Evolutionary conservation across 2,329 filamentous ascomycete species (phyloP).

Genomic region (Blumeriella jaapii): DNA sequence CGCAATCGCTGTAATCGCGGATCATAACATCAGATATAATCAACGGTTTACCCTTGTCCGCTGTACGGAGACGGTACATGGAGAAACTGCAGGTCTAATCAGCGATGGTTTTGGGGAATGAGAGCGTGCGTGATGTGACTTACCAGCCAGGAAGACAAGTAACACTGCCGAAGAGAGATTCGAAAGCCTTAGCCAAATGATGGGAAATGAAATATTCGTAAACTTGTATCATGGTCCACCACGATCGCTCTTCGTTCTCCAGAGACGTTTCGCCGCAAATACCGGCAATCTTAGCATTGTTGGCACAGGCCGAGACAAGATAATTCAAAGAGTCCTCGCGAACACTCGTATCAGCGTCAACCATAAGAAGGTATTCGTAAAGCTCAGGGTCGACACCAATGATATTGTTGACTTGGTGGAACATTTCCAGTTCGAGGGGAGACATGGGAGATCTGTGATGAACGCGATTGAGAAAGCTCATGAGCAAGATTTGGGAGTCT

Average conservation of each 20-base stretch:
- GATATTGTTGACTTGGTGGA: slow-evolving; percentile 98
- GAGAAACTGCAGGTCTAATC: slow-evolving; percentile 64
- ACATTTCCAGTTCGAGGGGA: slow-evolving; percentile 92
- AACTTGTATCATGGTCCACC: slow-evolving; percentile 99
- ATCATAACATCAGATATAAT: slow-evolving; percentile 88
- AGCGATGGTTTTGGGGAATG: slow-evolving; percentile 23
- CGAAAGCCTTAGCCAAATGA: slow-evolving; percentile 91
- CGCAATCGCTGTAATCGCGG: slow-evolving; percentile 74
- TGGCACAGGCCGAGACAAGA: slow-evolving; percentile 81
- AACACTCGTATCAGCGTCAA: slow-evolving; percentile 94
- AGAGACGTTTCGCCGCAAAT: slow-evolving; percentile 96
- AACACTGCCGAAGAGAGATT: slow-evolving; percentile 93
- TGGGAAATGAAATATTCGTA: slow-evolving; percentile 99
- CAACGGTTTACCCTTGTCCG: slow-evolving; percentile 85
- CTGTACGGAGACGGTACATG: slow-evolving; percentile 94
- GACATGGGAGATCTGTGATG: slow-evolving; percentile 92
- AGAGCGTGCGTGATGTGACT: slow-evolving; percentile 30
- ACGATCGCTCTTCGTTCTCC: slow-evolving; percentile 87
- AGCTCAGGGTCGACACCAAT: slow-evolving; percentile 96
- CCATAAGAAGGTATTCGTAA: slow-evolving; percentile 95
- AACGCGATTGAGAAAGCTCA: slow-evolving; percentile 97
- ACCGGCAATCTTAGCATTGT: slow-evolving; percentile 91
- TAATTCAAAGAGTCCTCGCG: slow-evolving; percentile 85
- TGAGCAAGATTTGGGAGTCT: slow-evolving; percentile 89
- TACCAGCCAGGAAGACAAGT: slow-evolving; percentile 99